Conservation (phyloP, 1,284 basidiomycete genomes). For the Spongiforma sp. region DNA sequence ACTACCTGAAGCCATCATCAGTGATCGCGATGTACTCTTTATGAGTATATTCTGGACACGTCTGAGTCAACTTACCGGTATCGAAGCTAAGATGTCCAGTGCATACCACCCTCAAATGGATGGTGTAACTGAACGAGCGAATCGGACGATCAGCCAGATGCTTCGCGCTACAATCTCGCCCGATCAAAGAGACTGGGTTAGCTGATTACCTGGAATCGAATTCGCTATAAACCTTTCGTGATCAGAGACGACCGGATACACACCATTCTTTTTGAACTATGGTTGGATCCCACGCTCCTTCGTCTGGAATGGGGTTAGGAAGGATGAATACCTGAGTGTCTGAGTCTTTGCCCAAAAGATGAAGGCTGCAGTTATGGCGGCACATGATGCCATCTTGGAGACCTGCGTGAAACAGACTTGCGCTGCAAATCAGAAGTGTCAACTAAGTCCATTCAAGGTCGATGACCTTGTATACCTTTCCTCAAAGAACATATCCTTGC, state of each 20-base stretch:
- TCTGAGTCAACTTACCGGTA: neutral
- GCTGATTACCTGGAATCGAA: neutral
- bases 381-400: slow-evolving; percentile 37
- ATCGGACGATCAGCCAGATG: slow-evolving; percentile 2
- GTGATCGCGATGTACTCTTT: neutral
- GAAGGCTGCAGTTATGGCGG: slow-evolving; percentile 26
- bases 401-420: slow-evolving; percentile 26
- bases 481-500: slow-evolving; percentile 40
- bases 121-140: neutral
- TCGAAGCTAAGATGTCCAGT: neutral
- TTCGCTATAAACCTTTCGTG: slow-evolving; percentile 21
- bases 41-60: slow-evolving; percentile 1
- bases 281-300: slow-evolving; percentile 38
- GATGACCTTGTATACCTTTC: slow-evolving; percentile 41
- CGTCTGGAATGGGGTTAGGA: slow-evolving; percentile 27
- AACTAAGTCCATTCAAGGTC: neutral
- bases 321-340: slow-evolving; percentile 28
- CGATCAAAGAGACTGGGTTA: slow-evolving; percentile 13
- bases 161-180: neutral
- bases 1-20: neutral
- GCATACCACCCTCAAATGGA: slow-evolving; percentile 3
- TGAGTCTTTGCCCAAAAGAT: slow-evolving; percentile 27
- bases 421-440: slow-evolving; percentile 28
- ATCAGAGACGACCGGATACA: slow-evolving; percentile 33
- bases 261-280: slow-evolving; percentile 43